A percentile compares a stretch with the other conserved stretches of the same genome.
Conservation (phyloP, 495 filamentous ascomycete genomes). For the Jackrogersella minutella region DNA sequence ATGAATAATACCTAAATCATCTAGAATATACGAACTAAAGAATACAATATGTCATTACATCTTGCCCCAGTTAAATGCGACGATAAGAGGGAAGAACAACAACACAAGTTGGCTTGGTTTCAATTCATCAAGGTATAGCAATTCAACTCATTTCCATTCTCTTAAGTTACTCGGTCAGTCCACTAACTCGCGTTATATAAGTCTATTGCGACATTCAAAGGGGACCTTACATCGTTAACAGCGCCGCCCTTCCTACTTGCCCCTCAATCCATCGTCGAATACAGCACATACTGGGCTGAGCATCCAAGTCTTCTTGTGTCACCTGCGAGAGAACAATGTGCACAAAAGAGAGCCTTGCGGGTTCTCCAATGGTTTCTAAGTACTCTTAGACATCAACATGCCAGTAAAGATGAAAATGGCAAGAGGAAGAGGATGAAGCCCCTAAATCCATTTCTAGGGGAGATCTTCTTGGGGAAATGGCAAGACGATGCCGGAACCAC, state of each 20-base stretch:
- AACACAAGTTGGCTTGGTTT: conserved; percentile 42
- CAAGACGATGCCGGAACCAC: conserved; percentile 75
- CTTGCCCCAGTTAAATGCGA: conserved; percentile 31
- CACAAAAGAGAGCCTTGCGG: conserved; percentile 75
- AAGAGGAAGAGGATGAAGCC: conserved; percentile 85
- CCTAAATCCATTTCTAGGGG: conserved; percentile 86
- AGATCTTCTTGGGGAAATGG: conserved; percentile 90
- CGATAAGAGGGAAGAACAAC: conserved; percentile 36
- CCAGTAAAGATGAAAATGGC: conserved; percentile 78
- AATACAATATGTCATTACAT: conserved; percentile 31
- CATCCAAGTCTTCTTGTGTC: conserved; percentile 81
- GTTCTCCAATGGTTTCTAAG: conserved; percentile 89
- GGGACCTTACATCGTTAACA: conserved; percentile 82
- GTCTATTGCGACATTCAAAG: conserved; percentile 87
- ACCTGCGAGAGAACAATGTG: conserved; percentile 72
- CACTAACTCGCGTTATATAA: conserved; percentile 43
- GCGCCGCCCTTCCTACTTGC: conserved; percentile 87
- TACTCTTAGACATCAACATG: conserved; percentile 84
- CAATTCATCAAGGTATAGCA: conserved; percentile 47
- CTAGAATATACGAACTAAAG: too few species aligned
- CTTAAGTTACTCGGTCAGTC: neutral
- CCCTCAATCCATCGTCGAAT: conserved; percentile 80
- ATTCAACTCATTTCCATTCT: neutral
- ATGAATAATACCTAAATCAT: too few species aligned
- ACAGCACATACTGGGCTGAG: conserved; percentile 87